These are phyloP conservation scores for Cryptococcus sp. DNA, from an alignment of 1,284 basidiomycete genomes.

Conservation along the genomic window DNA sequence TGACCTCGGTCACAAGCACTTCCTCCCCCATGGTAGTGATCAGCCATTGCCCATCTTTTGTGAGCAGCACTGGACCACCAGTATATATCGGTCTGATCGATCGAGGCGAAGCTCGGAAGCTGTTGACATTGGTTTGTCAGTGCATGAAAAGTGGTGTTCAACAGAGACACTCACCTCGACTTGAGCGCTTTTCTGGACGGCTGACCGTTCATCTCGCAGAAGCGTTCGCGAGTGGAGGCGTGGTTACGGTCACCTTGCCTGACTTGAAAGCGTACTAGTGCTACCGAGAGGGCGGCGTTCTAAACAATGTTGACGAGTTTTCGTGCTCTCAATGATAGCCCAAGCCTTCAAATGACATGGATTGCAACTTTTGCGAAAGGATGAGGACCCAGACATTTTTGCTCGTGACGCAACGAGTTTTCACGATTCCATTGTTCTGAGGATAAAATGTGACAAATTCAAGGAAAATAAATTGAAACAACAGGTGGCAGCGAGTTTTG, in stretches of 20 bases:
- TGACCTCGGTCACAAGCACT: constrained; percentile 76
- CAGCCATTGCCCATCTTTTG: constrained; percentile 74
- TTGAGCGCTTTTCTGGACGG: constrained; percentile 40
- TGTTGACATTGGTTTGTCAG: constrained; percentile 11
- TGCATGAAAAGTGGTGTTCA: background rate
- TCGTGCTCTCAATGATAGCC: no score
- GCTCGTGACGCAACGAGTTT: background rate
- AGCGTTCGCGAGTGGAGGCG: no score
- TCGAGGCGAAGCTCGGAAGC: constrained; percentile 51
- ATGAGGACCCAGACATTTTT: background rate
- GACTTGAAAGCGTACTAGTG: no score
- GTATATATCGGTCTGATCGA: constrained; percentile 73
- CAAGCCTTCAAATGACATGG: background rate
- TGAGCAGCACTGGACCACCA: constrained; percentile 77
- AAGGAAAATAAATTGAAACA: background rate
- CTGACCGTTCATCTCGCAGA: constrained; percentile 35
- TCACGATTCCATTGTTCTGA: background rate
- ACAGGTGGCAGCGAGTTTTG: no score
- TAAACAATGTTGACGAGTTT: no score
- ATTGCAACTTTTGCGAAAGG: background rate
- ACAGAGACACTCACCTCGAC: constrained; percentile 37
- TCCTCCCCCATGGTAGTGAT: constrained; percentile 86
- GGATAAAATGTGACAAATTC: background rate
- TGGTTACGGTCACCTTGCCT: no score
- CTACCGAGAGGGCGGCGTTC: no score